Base-by-base conservation (phyloP, 179 eudicot species). In the Pouteria campechiana region DNA sequence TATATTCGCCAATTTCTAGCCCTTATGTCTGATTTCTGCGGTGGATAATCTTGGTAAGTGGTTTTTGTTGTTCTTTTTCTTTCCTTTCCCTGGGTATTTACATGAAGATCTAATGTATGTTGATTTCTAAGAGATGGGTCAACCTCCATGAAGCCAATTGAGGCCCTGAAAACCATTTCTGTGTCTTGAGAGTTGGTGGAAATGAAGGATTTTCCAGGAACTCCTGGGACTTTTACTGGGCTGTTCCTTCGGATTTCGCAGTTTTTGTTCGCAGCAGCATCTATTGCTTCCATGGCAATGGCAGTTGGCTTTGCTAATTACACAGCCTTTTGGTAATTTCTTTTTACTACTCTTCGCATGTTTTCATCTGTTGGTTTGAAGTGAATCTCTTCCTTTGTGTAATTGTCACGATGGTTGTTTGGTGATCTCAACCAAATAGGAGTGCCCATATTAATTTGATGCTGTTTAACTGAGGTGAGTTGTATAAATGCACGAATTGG, bases 171-270 rank as follows among this genome's bases (percentile, higher is more conserved):
- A n/a, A n/a, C n/a, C n/a, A n/a, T n/a, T n/a, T n/a, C n/a, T n/a
- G n/a, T n/a, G n/a, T n/a, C n/a, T n/a, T n/a, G 9, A 31, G 17
- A 11, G 14, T 28, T 45, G 13, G 43, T 35, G 58, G 72, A 58
- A 61, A 83, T 83, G 89, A 83, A 74, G 70, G 67, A 76, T 55
- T 76, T 83, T 61, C 65, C 79, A 20, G 94, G 94, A 33, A 61
- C 75, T 28, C 94, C 94, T 13, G 94, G 94, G 4, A 80, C 89
- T 24, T 2, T 61, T 31, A 71, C 79, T 34, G 80, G 75, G 28
- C 61, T 83, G 17, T 11, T 52, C 41, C 61, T 83, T 3, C 66
- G 94, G 57, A 45, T 74, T 49, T 55, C 59, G 20, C 94, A 83
- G 43, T 69, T 64, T 15, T 41, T 69, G 37, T 80, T 83, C 69